Evolutionary conservation across 2,329 filamentous ascomycete genomes (phyloP).

Genomic region (Fusarium dimerum): DNA sequence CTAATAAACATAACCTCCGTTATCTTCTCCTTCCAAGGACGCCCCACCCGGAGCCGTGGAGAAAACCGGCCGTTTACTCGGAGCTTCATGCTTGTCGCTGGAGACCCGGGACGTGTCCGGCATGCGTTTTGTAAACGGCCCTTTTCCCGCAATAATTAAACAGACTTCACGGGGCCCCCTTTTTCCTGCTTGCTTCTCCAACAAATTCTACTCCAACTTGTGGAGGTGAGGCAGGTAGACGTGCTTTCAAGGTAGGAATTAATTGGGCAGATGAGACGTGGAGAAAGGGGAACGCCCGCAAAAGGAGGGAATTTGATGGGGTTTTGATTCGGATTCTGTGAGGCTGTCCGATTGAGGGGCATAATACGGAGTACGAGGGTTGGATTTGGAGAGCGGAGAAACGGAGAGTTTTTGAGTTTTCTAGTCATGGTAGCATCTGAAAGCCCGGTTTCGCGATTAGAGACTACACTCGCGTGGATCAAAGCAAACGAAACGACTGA

Average conservation of each 20-base stretch:
- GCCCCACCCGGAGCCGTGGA: conserved; percentile 23
- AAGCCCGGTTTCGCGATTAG: too few relatives aligned
- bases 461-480: too few relatives aligned
- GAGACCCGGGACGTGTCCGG: conserved; percentile 16
- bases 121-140: conserved; percentile 15
- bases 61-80: conserved; percentile 26
- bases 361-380: neutral
- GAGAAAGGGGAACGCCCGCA: neutral
- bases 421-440: too few relatives aligned
- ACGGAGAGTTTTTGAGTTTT: neutral
- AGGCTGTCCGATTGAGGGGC: neutral
- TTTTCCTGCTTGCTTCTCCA: conserved; percentile 9
- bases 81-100: conserved; percentile 27
- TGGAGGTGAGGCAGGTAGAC: neutral
- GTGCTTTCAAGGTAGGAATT: too few relatives aligned
- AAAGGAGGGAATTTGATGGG: neutral
- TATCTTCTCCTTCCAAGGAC: conserved; percentile 5
- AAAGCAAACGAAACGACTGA: too few relatives aligned
- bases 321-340: too few relatives aligned
- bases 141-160: conserved; percentile 16
- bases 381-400: neutral
- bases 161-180: conserved; percentile 8
- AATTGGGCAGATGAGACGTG: too few relatives aligned
- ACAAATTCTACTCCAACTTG: neutral
- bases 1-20: neutral